Conservation (phyloP, 805 yeast genomes). For the Metschnikowia koreensis region DNA sequence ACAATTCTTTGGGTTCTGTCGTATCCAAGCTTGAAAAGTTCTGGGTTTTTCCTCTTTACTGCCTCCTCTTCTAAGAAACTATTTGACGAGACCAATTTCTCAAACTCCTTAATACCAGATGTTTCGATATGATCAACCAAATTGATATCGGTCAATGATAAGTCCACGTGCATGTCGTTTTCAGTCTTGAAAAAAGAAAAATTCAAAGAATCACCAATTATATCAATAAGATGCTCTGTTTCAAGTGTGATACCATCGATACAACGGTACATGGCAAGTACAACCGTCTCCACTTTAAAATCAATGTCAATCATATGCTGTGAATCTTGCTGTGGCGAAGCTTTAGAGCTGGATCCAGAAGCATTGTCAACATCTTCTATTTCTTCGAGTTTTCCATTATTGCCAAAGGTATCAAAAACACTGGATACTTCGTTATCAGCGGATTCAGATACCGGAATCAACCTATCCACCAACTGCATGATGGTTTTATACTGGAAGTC, state of each 20-base stretch:
- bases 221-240: slow-evolving; percentile 67
- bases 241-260: slow-evolving; percentile 56
- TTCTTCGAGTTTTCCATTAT: slow-evolving; percentile 8
- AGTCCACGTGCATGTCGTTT: slow-evolving; percentile 61
- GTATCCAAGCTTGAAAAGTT: slow-evolving; percentile 59
- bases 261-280: slow-evolving; percentile 66
- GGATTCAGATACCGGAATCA: slow-evolving; percentile 53
- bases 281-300: slow-evolving; percentile 64
- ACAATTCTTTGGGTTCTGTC: slow-evolving; percentile 59
- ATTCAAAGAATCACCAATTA: slow-evolving; percentile 63
- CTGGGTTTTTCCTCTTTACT: slow-evolving; percentile 28
- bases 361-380: slow-evolving; percentile 23
- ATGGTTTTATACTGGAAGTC: slow-evolving; percentile 89
- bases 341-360: neutral
- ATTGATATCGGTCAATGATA: slow-evolving; percentile 62
- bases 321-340: slow-evolving; percentile 11
- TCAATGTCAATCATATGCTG: slow-evolving; percentile 74
- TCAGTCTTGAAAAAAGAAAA: slow-evolving; percentile 60
- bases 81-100: slow-evolving; percentile 67
- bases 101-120: slow-evolving; percentile 60
- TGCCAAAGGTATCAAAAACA: slow-evolving; percentile 35
- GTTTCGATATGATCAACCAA: slow-evolving; percentile 74
- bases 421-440: slow-evolving; percentile 33
- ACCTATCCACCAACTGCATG: slow-evolving; percentile 70
- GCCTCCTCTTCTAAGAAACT: slow-evolving; percentile 39